Percentiles rank a stretch among this genome's conserved stretches.
Evolutionary conservation across 148 eudicot species (phyloP).

Genomic region (Rhododendron ferrugineum): DNA sequence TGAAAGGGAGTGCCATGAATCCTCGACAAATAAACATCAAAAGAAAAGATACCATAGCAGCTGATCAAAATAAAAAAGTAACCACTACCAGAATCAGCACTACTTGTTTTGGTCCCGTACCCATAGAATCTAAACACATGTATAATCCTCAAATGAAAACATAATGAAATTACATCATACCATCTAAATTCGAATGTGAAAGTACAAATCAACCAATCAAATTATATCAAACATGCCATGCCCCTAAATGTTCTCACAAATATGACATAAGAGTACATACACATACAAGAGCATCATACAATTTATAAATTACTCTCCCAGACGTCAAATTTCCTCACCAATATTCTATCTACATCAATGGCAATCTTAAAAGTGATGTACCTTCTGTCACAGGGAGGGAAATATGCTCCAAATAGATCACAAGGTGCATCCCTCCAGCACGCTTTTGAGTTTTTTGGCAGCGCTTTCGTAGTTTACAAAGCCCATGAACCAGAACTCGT

Average conservation of each 20-base stretch:
- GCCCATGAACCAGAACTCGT: slow-evolving; percentile 93
- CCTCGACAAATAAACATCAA: background rate
- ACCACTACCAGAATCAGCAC: background rate
- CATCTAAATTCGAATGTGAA: background rate
- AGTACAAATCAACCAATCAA: background rate
- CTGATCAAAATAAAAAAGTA: background rate
- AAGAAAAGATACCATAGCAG: background rate
- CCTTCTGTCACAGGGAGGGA: background rate
- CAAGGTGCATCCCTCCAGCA: slow-evolving; percentile 22
- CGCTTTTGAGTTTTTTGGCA: slow-evolving; percentile 64
- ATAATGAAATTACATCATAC: background rate
- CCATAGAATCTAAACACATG: background rate
- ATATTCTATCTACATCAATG: slow-evolving; percentile 6
- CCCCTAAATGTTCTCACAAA: background rate
- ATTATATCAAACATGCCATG: background rate
- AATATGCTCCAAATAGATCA: slow-evolving; percentile 4
- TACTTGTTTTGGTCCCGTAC: background rate
- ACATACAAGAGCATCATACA: slow-evolving; percentile 6
- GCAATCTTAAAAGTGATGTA: background rate
- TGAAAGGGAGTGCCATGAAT: background rate
- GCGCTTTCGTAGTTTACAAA: slow-evolving; percentile 77
- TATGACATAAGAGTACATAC: background rate
- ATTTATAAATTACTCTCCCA: background rate
- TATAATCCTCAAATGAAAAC: background rate
- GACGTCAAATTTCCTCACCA: background rate